Conservation (phyloP, 2,329 filamentous ascomycete genomes). For the Ophiocordyceps camponoti-leonardi region DNA sequence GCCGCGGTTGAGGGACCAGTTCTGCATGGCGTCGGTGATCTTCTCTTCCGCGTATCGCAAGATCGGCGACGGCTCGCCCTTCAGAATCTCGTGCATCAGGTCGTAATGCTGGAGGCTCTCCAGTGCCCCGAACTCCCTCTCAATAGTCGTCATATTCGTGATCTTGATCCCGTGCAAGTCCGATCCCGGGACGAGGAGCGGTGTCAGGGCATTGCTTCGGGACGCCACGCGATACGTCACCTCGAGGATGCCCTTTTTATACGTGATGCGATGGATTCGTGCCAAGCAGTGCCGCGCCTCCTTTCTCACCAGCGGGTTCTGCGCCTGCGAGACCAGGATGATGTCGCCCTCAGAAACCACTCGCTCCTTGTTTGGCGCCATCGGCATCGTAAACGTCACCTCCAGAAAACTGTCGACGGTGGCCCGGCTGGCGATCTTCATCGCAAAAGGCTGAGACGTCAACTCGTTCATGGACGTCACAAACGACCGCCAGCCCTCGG, state of each 20-base stretch:
- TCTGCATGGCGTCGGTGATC: slow-evolving; percentile 49
- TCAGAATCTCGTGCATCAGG: slow-evolving; percentile 78
- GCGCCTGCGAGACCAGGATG: slow-evolving; percentile 61
- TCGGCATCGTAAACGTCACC: slow-evolving; percentile 67
- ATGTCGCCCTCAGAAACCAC: slow-evolving; percentile 73
- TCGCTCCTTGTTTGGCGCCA: slow-evolving; percentile 51
- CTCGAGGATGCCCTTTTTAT: slow-evolving; percentile 68
- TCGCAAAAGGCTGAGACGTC: slow-evolving; percentile 62
- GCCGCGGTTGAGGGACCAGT: slow-evolving; percentile 72
- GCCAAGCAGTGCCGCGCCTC: slow-evolving; percentile 68
- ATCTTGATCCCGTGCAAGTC: slow-evolving; percentile 65
- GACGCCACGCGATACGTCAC: slow-evolving; percentile 72
- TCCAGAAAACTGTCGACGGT: slow-evolving; percentile 89
- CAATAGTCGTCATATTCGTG: slow-evolving; percentile 83
- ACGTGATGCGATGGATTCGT: slow-evolving; percentile 61
- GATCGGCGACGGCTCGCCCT: slow-evolving; percentile 77
- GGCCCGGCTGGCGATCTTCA: slow-evolving; percentile 75
- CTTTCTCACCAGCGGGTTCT: slow-evolving; percentile 49
- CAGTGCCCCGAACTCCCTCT: slow-evolving; percentile 86
- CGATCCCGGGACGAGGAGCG: slow-evolving; percentile 49
- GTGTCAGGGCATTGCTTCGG: slow-evolving; percentile 40
- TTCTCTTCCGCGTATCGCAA: slow-evolving; percentile 63
- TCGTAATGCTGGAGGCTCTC: slow-evolving; percentile 91
- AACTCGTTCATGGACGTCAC: slow-evolving; percentile 79
- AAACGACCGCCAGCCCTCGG: slow-evolving; percentile 93